Conservation (phyloP, 257 asterid genomes). For the Solanum chiquidenum region DNA sequence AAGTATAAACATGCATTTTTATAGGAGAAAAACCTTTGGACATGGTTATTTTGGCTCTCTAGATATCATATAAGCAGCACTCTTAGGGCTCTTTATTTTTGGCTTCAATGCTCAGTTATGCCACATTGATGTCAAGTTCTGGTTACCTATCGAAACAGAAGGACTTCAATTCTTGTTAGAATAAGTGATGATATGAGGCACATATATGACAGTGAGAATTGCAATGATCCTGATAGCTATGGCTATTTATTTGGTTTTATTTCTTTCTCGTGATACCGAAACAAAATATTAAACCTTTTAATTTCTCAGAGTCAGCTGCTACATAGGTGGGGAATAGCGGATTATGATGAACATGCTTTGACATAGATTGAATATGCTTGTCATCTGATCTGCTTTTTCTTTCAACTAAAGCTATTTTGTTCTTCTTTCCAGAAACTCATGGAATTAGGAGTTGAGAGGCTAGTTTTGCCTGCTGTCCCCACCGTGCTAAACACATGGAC, state of each 20-base stretch:
- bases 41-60: neutral
- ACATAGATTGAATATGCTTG: neutral
- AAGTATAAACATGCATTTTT: neutral
- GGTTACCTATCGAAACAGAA: neutral
- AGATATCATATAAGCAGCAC: neutral
- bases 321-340: neutral
- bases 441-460: slow-evolving; percentile 63
- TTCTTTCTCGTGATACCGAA: neutral
- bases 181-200: neutral
- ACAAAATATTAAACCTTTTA: neutral
- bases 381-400: neutral
- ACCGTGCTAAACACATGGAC: slow-evolving; percentile 57
- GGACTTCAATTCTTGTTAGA: neutral
- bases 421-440: slow-evolving; percentile 39
- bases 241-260: neutral
- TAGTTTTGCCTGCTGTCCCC: slow-evolving; percentile 66
- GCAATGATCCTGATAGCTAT: neutral
- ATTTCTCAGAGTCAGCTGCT: neutral
- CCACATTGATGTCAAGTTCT: neutral
- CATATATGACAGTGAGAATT: neutral
- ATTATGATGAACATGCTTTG: neutral
- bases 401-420: neutral
- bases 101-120: neutral
- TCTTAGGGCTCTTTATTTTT: neutral
- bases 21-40: neutral